Evolutionary conservation across 768 basidiomycete genomes (phyloP).

Genomic region (Rhodotorula diobovata): DNA sequence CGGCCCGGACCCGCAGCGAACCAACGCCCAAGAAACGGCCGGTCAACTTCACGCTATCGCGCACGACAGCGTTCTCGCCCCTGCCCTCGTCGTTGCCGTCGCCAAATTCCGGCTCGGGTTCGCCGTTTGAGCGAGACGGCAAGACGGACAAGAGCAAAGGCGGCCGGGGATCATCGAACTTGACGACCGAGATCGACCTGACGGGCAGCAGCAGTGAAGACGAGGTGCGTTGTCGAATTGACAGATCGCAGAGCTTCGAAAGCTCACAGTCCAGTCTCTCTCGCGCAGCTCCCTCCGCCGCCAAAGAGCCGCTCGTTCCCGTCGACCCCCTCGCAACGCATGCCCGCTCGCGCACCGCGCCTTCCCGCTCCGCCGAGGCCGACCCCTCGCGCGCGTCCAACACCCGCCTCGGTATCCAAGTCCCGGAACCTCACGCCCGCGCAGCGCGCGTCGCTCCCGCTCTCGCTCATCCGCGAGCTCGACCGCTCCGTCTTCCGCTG

Average conservation of each 20-base stretch:
- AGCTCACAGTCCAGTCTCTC: too few relatives aligned
- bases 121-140: neutral
- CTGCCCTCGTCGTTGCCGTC: too few relatives aligned
- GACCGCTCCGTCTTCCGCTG: conserved; percentile 33
- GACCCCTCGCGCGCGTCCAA: neutral
- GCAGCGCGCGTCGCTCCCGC: conserved; percentile 16
- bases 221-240: neutral
- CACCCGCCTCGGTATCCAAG: neutral
- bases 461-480: conserved; percentile 24
- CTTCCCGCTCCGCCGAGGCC: neutral
- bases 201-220: conserved; percentile 28
- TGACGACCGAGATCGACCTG: conserved; percentile 15
- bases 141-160: neutral
- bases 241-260: too few relatives aligned
- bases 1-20: neutral
- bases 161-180: neutral
- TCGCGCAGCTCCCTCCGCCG: neutral
- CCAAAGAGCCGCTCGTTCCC: neutral
- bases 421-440: conserved; percentile 4
- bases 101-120: neutral
- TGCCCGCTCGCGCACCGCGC: neutral
- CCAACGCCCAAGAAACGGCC: conserved; percentile 33
- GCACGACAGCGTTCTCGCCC: neutral
- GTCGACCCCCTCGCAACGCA: neutral
- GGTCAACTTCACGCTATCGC: neutral